Evolutionary conservation across 192 early-diverging fungal genomes (phyloP).

Genomic region (Coemansia sp.): DNA sequence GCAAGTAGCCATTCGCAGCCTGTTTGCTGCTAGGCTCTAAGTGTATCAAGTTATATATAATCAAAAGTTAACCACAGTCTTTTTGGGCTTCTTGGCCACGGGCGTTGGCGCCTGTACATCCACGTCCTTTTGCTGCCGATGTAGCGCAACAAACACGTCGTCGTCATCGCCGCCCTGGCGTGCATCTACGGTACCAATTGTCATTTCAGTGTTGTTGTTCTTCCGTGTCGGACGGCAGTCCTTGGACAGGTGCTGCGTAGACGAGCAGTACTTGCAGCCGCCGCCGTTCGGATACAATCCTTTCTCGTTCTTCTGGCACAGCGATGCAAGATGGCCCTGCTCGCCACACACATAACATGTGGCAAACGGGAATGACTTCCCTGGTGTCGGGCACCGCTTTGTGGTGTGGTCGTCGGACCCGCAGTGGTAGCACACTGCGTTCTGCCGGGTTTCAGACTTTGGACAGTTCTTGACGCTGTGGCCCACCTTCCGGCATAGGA

Average conservation of each 20-base stretch:
- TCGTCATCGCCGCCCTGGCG: conserved; percentile 95
- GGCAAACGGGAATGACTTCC: conserved; percentile 71
- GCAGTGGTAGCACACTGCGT: conserved; percentile 86
- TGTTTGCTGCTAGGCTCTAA: no score
- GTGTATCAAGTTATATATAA: neutral
- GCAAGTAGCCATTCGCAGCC: no score
- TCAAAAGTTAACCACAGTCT: neutral
- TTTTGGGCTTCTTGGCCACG: neutral
- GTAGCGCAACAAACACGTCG: conserved; percentile 58
- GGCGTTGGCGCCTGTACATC: neutral
- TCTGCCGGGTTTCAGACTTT: conserved; percentile 46
- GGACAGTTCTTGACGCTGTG: conserved; percentile 87
- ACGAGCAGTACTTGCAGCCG: conserved; percentile 83
- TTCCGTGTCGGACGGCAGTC: conserved; percentile 75
- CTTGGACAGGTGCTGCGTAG: conserved; percentile 78
- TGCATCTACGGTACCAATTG: conserved; percentile 74
- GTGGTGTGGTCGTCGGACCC: conserved; percentile 81
- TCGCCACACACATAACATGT: conserved; percentile 86
- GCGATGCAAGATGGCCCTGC: conserved; percentile 77
- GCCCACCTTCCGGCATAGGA: conserved; percentile 79
- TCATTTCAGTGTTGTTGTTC: conserved; percentile 18
- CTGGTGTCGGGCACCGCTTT: conserved; percentile 65
- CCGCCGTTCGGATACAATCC: conserved; percentile 92
- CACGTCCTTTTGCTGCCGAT: conserved; percentile 28
- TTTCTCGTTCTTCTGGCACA: conserved; percentile 85